A percentile compares a stretch with the other conserved stretches of the same genome.
Conservation (phyloP, 2,329 filamentous ascomycete genomes). For the Lachnellula suecica region DNA sequence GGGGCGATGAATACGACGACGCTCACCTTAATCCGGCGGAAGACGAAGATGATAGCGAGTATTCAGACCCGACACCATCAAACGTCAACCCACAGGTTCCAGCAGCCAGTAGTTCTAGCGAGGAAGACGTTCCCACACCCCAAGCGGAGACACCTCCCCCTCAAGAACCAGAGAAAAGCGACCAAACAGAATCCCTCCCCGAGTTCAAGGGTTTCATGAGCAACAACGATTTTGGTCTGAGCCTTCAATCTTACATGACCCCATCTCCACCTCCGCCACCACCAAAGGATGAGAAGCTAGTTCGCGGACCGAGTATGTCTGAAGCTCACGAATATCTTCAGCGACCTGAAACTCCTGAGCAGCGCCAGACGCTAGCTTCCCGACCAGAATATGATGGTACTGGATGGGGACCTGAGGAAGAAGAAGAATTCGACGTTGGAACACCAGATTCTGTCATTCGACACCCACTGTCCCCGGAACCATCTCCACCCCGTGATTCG, state of each 20-base stretch:
- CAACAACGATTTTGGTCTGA: conserved; percentile 51
- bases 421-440: conserved; percentile 56
- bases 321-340: conserved; percentile 27
- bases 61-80: conserved; percentile 42
- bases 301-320: conserved; percentile 22
- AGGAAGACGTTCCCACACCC: conserved; percentile 53
- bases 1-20: conserved; percentile 27
- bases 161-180: conserved; percentile 20
- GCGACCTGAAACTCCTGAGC: conserved; percentile 24
- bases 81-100: conserved; percentile 23
- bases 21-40: conserved; percentile 14
- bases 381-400: conserved; percentile 65
- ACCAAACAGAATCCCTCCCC: conserved; percentile 36
- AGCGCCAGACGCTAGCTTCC: conserved; percentile 39
- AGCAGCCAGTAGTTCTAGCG: conserved; percentile 34
- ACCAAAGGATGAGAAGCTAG: conserved; percentile 21
- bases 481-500: conserved; percentile 38
- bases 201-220: conserved; percentile 48
- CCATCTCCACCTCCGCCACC: conserved; percentile 37
- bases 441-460: conserved; percentile 92
- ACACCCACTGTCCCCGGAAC: conserved; percentile 55
- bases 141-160: conserved; percentile 42
- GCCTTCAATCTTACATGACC: conserved; percentile 54
- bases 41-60: conserved; percentile 43
- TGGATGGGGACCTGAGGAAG: conserved; percentile 56